Conservation (phyloP, 106 monocot genomes). For the Agapanthus africanus region DNA sequence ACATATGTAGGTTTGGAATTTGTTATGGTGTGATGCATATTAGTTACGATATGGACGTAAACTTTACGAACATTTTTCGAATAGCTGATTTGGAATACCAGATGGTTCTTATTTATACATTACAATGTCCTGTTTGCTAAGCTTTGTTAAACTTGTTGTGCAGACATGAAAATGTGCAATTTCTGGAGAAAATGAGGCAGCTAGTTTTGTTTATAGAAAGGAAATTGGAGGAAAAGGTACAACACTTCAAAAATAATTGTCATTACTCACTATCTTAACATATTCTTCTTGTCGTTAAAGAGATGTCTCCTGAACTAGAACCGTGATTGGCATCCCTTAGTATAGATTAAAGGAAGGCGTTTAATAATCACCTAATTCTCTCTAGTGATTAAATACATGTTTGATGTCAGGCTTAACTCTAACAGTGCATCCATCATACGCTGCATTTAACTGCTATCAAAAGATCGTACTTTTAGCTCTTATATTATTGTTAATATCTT, state of each 20-base stretch:
- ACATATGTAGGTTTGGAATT: background rate
- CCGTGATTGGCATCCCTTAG: background rate
- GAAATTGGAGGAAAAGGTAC: constrained; percentile 89
- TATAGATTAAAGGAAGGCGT: background rate
- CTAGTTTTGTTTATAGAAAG: constrained; percentile 80
- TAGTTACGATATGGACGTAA: background rate
- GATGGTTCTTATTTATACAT: background rate
- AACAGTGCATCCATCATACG: too few relatives aligned
- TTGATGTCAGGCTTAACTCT: too few relatives aligned
- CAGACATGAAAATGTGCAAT: constrained; percentile 80
- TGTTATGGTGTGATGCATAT: background rate
- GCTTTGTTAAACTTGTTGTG: constrained; percentile 1
- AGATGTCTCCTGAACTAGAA: background rate
- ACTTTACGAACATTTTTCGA: background rate
- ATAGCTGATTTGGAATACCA: background rate
- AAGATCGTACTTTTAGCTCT: too few relatives aligned
- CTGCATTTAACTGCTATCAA: too few relatives aligned
- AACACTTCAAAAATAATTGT: background rate
- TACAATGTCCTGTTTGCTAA: background rate
- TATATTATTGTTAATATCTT: too few relatives aligned
- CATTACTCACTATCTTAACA: background rate
- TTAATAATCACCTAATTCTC: background rate
- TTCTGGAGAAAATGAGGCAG: constrained; percentile 88
- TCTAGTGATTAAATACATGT: too few relatives aligned
- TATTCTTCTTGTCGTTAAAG: background rate